Percentiles rank a stretch among this genome's conserved stretches.
Conservation (phyloP, 2,329 filamentous ascomycete genomes). For the Aschersonia sp. region DNA sequence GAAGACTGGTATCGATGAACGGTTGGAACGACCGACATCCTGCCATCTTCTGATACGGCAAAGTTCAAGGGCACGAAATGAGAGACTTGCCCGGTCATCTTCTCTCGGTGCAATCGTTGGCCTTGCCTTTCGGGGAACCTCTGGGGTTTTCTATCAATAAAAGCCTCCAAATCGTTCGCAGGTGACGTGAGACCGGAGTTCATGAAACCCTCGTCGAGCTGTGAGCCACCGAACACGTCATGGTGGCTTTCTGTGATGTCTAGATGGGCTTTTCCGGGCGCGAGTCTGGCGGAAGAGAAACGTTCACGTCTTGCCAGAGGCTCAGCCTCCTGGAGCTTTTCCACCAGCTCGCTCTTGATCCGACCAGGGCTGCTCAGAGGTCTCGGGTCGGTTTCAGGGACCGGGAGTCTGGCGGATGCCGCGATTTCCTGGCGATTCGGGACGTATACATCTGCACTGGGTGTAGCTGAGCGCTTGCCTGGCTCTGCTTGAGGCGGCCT, state of each 20-base stretch:
- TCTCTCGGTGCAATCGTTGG: neutral
- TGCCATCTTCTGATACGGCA: constrained; percentile 1
- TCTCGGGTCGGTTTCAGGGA: neutral
- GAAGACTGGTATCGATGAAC: constrained; percentile 10
- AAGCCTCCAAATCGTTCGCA: constrained; percentile 12
- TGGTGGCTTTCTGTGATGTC: constrained; percentile 2
- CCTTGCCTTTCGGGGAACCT: constrained; percentile 1
- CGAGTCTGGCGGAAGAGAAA: constrained; percentile 7
- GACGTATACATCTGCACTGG: constrained; percentile 5
- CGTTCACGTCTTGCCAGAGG: constrained; percentile 6
- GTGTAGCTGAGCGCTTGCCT: constrained; percentile 8
- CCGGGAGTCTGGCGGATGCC: constrained; percentile 17
- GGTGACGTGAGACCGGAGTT: constrained; percentile 22
- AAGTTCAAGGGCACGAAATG: neutral
- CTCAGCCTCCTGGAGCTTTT: constrained; percentile 9
- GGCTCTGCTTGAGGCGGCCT: constrained; percentile 5
- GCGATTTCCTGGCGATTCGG: constrained; percentile 14
- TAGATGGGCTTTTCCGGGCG: neutral
- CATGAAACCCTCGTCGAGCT: constrained; percentile 24
- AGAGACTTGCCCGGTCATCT: neutral
- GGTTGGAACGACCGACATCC: constrained; percentile 17
- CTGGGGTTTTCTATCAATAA: constrained; percentile 4
- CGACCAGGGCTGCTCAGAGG: too few relatives aligned
- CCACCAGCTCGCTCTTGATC: neutral
- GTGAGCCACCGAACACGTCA: constrained; percentile 22